Percentiles rank a stretch among this genome's conserved stretches.
phyloP scores from a whole-genome alignment of 73 alveolate species.

The Paramecium primaurelia region DNA sequence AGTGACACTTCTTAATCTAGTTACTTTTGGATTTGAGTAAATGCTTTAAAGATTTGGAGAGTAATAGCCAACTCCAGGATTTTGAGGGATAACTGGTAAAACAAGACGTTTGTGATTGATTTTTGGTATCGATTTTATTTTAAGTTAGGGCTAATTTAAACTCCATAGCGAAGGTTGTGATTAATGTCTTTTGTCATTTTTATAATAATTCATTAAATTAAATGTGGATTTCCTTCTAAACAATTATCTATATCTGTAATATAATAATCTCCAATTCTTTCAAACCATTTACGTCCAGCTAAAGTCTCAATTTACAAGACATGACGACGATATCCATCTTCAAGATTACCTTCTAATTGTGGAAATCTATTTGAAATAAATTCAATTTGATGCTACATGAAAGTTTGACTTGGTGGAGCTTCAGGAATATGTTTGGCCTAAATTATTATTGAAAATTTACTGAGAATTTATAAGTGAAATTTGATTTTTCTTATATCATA shows the following conservation, averaged over 20 bases:
- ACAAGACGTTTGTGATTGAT: background rate
- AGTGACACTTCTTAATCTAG: background rate
- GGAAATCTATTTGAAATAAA: background rate
- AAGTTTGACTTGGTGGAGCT: background rate
- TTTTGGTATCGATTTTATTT: background rate
- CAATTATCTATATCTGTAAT: slow-evolving; percentile 22
- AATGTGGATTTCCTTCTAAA: slow-evolving; percentile 28
- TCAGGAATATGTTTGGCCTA: background rate
- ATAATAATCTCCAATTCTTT: background rate
- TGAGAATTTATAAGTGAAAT: background rate
- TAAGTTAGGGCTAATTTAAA: background rate
- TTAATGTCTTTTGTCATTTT: background rate
- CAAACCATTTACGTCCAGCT: background rate
- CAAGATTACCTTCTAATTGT: background rate
- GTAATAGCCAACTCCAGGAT: slow-evolving; percentile 40
- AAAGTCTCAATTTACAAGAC: background rate
- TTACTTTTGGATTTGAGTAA: background rate
- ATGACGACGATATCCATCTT: background rate
- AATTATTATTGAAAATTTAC: background rate
- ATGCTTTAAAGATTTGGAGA: background rate
- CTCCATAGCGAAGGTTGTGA: background rate
- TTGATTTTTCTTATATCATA: background rate
- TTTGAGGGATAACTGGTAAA: background rate
- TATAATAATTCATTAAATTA: slow-evolving; percentile 28
- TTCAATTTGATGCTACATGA: background rate